Evolutionary conservation across 2,329 filamentous ascomycete species (phyloP).

Genomic region (Botryotinia narcissicola): DNA sequence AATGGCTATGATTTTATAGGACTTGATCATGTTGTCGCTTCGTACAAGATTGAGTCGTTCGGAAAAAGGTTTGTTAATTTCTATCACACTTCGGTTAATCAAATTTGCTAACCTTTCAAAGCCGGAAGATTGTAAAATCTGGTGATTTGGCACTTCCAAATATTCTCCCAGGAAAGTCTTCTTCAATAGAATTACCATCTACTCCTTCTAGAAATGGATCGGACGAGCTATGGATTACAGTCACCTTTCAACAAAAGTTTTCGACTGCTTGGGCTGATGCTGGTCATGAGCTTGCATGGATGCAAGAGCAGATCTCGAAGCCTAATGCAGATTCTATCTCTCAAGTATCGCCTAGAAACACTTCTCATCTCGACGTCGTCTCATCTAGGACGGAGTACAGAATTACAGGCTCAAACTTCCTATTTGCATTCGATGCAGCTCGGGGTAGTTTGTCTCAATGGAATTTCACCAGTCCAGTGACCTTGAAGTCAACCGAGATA

Average conservation of each 20-base stretch:
- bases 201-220: slow-evolving; percentile 21
- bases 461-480: slow-evolving; percentile 35
- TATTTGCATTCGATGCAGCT: slow-evolving; percentile 46
- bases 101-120: slow-evolving; percentile 24
- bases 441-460: slow-evolving; percentile 46
- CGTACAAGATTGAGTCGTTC: slow-evolving; percentile 47
- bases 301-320: slow-evolving; percentile 40
- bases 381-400: slow-evolving; percentile 32
- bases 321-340: background rate
- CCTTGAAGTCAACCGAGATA: slow-evolving; percentile 2
- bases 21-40: slow-evolving; percentile 49
- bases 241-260: slow-evolving; percentile 43
- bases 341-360: slow-evolving; percentile 27
- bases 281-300: slow-evolving; percentile 56
- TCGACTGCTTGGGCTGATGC: slow-evolving; percentile 50
- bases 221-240: slow-evolving; percentile 20
- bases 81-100: background rate
- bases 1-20: slow-evolving; percentile 54
- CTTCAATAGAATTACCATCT: background rate
- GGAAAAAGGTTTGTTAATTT: slow-evolving; percentile 42
- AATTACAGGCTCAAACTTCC: slow-evolving; percentile 40
- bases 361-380: slow-evolving; percentile 18
- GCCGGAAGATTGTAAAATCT: slow-evolving; percentile 36
- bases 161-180: slow-evolving; percentile 38
- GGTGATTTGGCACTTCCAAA: slow-evolving; percentile 44